Evolutionary conservation across 2,329 filamentous ascomycete species (phyloP), one percentile per base, ranked within the genome.

Genomic region (Fusarium sp.): DNA sequence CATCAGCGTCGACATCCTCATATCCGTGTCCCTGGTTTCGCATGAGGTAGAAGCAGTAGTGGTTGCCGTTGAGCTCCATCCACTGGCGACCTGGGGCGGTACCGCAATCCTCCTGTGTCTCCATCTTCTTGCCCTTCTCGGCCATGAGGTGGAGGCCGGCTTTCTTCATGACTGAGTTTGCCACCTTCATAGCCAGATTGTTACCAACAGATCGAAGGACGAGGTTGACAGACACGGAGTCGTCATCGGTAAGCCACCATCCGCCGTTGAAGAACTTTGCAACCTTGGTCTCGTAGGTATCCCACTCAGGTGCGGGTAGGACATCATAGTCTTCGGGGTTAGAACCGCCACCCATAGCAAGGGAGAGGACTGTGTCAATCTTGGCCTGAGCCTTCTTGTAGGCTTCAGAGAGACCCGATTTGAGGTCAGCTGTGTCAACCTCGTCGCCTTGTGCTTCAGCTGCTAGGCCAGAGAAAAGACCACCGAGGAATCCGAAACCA

Each of bases 251-350:
- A 17, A 57, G 45, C 43, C 45, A 49, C 53, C 53, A 57, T 28
- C 53, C 53, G n/a, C 53, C 53, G 10, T 57, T 57, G 34, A 57
- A 57, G 42, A 57, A 57, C 22, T 57, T 57, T 13, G 53, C 53
- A 21, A 57, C 26, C 10, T 57, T 57, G 36, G 53, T 57, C 19
- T 57, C 53, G 15, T 57, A 57, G 22, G 53, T 57, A 31, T 57
- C 53, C 53, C 44, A 57, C 26, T 40, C 40, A n/a, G 53, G 53
- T 22, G 53, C 52, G n/a, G 43, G 43, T 7, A 45, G 43, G n/a
- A 45, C 43, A 31, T 45, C n/a, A 45, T 45, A 45, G 17, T 45
- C 43, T 13, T 45, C 43, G 15, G 43, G 43, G 7, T 31, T 45
- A 19, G 43, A 10, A n/a, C 43, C 43, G 6, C 43, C 43, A 31